Evolutionary conservation across 306 rosid genomes (phyloP).

Genomic region (Prunus salicina): DNA sequence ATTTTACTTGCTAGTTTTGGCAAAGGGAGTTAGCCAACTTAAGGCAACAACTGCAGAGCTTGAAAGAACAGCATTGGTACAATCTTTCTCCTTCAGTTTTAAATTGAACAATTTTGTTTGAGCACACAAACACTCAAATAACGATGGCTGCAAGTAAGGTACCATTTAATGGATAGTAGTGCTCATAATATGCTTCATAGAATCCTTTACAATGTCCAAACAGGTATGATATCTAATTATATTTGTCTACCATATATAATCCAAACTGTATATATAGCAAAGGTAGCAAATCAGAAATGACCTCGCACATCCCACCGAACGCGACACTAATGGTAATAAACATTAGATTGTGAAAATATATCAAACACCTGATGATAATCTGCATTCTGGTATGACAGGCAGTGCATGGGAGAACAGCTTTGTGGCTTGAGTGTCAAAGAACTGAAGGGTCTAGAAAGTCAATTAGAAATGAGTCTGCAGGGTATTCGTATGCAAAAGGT

Average conservation of each 20-base stretch:
- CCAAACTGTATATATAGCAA: no score
- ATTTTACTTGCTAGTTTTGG: slow-evolving; percentile 60
- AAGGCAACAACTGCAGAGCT: slow-evolving; percentile 71
- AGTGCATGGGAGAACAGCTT: slow-evolving; percentile 66
- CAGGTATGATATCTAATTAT: background rate
- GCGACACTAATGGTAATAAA: no score
- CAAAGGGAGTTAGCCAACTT: slow-evolving; percentile 66
- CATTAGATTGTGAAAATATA: no score
- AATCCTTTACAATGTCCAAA: background rate
- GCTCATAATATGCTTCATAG: background rate
- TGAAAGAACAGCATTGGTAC: slow-evolving; percentile 74
- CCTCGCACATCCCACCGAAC: no score
- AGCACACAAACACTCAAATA: background rate
- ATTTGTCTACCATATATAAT: no score
- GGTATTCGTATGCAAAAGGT: slow-evolving; percentile 70
- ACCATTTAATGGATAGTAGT: background rate
- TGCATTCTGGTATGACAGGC: slow-evolving; percentile 36
- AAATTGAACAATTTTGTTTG: background rate
- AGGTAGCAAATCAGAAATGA: no score
- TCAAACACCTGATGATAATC: background rate
- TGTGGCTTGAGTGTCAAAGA: slow-evolving; percentile 48
- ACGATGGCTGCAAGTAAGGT: background rate
- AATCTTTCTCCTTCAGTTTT: slow-evolving; percentile 12
- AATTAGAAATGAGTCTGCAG: slow-evolving; percentile 56
- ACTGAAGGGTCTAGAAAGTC: slow-evolving; percentile 62